Percentiles rank a stretch among this genome's conserved stretches.
Conservation (phyloP, 768 basidiomycete species). For the Holtermanniella nyarrowii region DNA sequence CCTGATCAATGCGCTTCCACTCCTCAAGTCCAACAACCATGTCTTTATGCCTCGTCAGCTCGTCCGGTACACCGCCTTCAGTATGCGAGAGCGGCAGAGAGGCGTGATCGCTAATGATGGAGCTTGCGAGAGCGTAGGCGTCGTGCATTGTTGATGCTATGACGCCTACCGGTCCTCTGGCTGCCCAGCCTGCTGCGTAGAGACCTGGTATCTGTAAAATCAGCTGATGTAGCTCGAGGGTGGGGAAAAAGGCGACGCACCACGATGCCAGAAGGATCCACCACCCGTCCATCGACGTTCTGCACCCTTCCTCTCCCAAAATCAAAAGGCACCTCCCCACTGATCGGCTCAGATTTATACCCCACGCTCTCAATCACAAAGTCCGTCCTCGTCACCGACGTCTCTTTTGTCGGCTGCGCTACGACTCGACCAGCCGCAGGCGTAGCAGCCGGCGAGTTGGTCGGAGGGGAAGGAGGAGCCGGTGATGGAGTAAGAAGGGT, state of each 20-base stretch:
- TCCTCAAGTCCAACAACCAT: conserved; percentile 55
- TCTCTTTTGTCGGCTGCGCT: conserved; percentile 50
- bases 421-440: conserved; percentile 43
- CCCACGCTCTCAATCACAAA: conserved; percentile 82
- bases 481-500: conserved; percentile 20
- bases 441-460: conserved; percentile 8
- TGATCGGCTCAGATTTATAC: conserved; percentile 58
- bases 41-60: conserved; percentile 34
- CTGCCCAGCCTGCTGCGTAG: conserved; percentile 93
- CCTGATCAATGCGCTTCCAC: conserved; percentile 65
- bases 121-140: conserved; percentile 67
- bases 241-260: conserved; percentile 29
- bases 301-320: conserved; percentile 43
- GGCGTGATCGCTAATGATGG: conserved; percentile 55
- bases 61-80: conserved; percentile 47
- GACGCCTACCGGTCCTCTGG: conserved; percentile 81
- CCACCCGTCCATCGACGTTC: conserved; percentile 42
- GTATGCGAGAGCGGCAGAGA: conserved; percentile 18
- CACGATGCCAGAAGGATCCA: conserved; percentile 30
- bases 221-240: no score
- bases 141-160: conserved; percentile 88
- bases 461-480: conserved; percentile 2
- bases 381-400: conserved; percentile 52
- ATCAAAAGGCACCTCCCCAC: conserved; percentile 41
- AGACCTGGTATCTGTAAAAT: conserved; percentile 45